Evolutionary conservation across 495 filamentous ascomycete genomes (phyloP).

Genomic region (Lasiosphaeria miniovina): DNA sequence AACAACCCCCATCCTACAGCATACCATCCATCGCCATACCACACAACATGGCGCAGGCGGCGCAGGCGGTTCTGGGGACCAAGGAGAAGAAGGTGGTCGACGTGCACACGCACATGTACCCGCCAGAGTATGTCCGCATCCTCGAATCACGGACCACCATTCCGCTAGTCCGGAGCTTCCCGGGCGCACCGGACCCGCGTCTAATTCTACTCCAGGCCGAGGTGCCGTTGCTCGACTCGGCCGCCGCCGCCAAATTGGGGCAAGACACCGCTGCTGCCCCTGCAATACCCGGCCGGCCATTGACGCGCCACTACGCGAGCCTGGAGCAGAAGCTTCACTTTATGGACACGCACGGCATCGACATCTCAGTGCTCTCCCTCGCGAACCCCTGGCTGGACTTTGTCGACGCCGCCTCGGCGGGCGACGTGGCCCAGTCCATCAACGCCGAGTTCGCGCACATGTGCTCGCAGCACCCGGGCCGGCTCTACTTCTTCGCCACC

Average conservation of each 20-base stretch:
- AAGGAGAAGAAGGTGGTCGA: conserved; percentile 58
- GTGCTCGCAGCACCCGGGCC: conserved; percentile 56
- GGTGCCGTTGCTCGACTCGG: conserved; percentile 54
- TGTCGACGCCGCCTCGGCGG: conserved; percentile 59
- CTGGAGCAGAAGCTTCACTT: conserved; percentile 74
- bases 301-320: conserved; percentile 72
- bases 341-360: conserved; percentile 81
- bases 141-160: conserved; percentile 71
- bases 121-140: conserved; percentile 75
- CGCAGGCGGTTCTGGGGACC: conserved; percentile 4
- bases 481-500: conserved; percentile 77
- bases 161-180: conserved; percentile 75
- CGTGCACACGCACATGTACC: conserved; percentile 94
- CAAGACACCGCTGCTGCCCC: conserved; percentile 25
- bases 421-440: conserved; percentile 58
- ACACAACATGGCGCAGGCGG: conserved; percentile 14
- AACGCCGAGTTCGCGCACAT: conserved; percentile 74
- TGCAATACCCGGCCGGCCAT: conserved; percentile 61
- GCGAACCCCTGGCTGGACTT: conserved; percentile 98
- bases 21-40: background rate
- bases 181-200: conserved; percentile 56
- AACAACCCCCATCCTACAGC: background rate
- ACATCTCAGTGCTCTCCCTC: conserved; percentile 80
- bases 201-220: conserved; percentile 78
- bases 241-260: conserved; percentile 21